Evolutionary conservation across 805 yeast genomes (phyloP).

Genomic region (Peterozyma xylosa): DNA sequence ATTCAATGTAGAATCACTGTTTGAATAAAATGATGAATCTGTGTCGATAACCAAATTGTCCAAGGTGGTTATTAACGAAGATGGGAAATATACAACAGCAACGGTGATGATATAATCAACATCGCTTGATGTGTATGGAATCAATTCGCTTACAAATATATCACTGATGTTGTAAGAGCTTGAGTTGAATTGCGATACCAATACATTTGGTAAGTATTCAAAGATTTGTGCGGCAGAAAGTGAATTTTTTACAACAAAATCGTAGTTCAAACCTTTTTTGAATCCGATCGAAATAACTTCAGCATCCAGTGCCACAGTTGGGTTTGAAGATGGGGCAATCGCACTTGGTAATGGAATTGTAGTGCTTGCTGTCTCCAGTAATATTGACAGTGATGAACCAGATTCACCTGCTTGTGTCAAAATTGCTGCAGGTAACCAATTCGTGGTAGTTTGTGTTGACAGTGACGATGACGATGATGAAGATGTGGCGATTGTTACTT

Average conservation of each 20-base stretch:
- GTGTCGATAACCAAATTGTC: slow-evolving; percentile 40
- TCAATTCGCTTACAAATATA: slow-evolving; percentile 58
- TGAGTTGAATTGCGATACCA: slow-evolving; percentile 51
- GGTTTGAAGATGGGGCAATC: slow-evolving; percentile 53
- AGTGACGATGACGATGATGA: not conserved
- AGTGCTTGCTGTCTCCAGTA: slow-evolving; percentile 16
- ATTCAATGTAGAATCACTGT: slow-evolving; percentile 45
- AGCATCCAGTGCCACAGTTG: slow-evolving; percentile 37
- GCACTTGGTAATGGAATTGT: slow-evolving; percentile 53
- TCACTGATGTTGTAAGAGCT: slow-evolving; percentile 22
- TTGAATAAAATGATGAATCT: slow-evolving; percentile 53
- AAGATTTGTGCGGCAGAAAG: slow-evolving; percentile 79
- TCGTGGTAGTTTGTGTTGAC: slow-evolving; percentile 12
- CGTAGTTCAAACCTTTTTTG: slow-evolving; percentile 71
- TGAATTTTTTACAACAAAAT: slow-evolving; percentile 68
- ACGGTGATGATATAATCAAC: slow-evolving; percentile 72
- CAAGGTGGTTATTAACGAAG: slow-evolving; percentile 37
- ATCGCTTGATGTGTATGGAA: slow-evolving; percentile 59
- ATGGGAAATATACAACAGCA: slow-evolving; percentile 82
- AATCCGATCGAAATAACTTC: slow-evolving; percentile 70
- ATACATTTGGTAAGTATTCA: slow-evolving; percentile 72
- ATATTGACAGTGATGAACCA: slow-evolving; percentile 15
- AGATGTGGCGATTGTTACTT: not conserved
- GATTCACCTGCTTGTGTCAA: slow-evolving; percentile 25
- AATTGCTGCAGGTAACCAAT: slow-evolving; percentile 39